phyloP scores from a whole-genome alignment of 2,329 filamentous ascomycete genomes.

The Hymenoscyphus albidus region DNA sequence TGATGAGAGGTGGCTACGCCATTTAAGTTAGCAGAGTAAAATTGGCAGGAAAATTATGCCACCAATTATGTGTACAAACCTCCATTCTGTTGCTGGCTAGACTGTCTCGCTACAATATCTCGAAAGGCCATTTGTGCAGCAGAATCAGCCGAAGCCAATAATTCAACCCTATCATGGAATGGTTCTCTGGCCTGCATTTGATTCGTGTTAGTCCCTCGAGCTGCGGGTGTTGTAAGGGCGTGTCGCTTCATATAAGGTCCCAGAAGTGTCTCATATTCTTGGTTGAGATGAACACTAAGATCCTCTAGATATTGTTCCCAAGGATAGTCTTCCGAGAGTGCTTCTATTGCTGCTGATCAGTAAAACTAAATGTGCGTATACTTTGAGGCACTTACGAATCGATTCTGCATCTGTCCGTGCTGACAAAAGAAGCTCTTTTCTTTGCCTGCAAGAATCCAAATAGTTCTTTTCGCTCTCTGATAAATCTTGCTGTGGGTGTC shows the following conservation, averaged over 20 bases:
- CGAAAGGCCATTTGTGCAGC: constrained; percentile 21
- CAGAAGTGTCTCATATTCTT: constrained; percentile 51
- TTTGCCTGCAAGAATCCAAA: constrained; percentile 48
- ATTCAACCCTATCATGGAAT: background rate
- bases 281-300: constrained; percentile 54
- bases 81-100: constrained; percentile 15
- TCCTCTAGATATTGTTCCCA: constrained; percentile 62
- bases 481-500: constrained; percentile 52
- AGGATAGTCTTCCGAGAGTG: constrained; percentile 55
- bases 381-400: constrained; percentile 35
- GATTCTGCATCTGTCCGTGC: constrained; percentile 46
- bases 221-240: constrained; percentile 27
- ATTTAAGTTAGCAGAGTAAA: constrained; percentile 4
- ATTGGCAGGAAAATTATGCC: background rate
- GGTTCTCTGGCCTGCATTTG: background rate
- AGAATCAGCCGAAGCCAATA: constrained; percentile 15
- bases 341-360: constrained; percentile 23
- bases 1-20: background rate
- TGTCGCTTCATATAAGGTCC: constrained; percentile 42
- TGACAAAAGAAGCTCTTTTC: constrained; percentile 53
- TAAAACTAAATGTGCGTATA: background rate
- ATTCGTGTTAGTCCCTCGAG: constrained; percentile 2
- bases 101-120: constrained; percentile 9
- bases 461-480: constrained; percentile 59
- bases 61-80: constrained; percentile 9